Evolutionary conservation across 495 filamentous ascomycete species (phyloP).

Genomic region (Tuber microsphaerosporum): DNA sequence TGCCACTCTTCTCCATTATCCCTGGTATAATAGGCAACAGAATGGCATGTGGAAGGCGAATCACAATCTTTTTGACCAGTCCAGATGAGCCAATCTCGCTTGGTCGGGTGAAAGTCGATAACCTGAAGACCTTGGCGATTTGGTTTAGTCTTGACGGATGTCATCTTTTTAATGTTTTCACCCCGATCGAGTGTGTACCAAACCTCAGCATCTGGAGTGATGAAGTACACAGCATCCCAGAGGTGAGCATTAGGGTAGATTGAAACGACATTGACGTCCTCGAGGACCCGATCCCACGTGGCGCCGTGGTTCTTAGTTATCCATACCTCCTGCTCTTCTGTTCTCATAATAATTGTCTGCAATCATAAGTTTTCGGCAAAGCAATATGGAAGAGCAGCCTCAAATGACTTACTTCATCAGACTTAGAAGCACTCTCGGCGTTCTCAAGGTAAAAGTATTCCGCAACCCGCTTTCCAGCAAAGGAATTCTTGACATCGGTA

Average conservation of each 20-base stretch:
- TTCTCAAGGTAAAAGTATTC: conserved; percentile 81
- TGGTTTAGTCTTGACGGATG: conserved; percentile 38
- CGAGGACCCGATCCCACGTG: conserved; percentile 58
- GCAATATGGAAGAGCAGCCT: not conserved
- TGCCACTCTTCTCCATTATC: conserved; percentile 75
- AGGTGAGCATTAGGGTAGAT: conserved; percentile 71
- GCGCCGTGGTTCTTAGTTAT: conserved; percentile 80
- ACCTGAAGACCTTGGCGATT: conserved; percentile 46
- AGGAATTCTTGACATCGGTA: conserved; percentile 49
- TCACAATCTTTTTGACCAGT: conserved; percentile 59
- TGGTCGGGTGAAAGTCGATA: conserved; percentile 69
- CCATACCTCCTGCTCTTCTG: conserved; percentile 56
- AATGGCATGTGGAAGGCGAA: conserved; percentile 53
- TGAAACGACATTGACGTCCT: conserved; percentile 55
- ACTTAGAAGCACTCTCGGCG: conserved; percentile 53
- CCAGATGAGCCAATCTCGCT: conserved; percentile 86
- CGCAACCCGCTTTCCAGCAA: conserved; percentile 52
- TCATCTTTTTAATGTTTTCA: conserved; percentile 47
- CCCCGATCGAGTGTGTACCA: conserved; percentile 74
- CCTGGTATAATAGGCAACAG: conserved; percentile 60
- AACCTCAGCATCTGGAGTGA: conserved; percentile 60
- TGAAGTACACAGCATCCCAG: conserved; percentile 76
- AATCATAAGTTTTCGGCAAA: not conserved
- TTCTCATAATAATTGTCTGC: conserved; percentile 70
- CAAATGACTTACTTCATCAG: conserved; percentile 52